Evolutionary conservation across 768 basidiomycete species (phyloP), one percentile per base, ranked within the genome.

Genomic region (Daedalea quercina): DNA sequence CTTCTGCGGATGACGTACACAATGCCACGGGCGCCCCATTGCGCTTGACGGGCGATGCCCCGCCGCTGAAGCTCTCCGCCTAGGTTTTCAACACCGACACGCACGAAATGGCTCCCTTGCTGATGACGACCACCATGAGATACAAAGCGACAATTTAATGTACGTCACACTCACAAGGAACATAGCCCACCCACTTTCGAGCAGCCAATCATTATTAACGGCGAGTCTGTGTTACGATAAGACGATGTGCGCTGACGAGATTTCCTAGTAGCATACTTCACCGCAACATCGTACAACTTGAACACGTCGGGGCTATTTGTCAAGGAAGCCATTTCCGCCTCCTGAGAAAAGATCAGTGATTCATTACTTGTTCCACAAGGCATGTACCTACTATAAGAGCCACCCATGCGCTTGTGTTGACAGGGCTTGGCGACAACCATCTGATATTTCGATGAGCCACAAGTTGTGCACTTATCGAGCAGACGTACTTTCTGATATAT

Each of bases 21-120:
- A 54, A 87, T 81, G 25, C 85, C 86, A 53, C 76, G 76, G 24
- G 86, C 85, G 22, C 85, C 85, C 85, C 83, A 87, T 60, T 85
- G 84, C 3, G 77, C 68, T 60, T 87, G 84, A 8, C 82, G 73
- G 7, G 79, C 69, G 54, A 87, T 82, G 1, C 81, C 85, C 28
- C 84, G 77, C 41, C 79, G 73, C 53, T 86, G 85, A 3, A 87
- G 68, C 61, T 87, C 85, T 47, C 72, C 73, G 11, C 85, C 87
- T 1, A 89, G 71, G 6, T 79, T 78, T 65, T 82, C 82, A 3
- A 86, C 79, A 0, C 81, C 83, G 57, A 76, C 78, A 35, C 79
- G 75, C 8, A 82, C 71, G 53, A 87, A 83, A 65, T 89, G 84
- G 13, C 76, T 76, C 3, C 86, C 86, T 82, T 87, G 81, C 82